Conservation (phyloP, 768 basidiomycete genomes). For the Podaxis mareebaensis region DNA sequence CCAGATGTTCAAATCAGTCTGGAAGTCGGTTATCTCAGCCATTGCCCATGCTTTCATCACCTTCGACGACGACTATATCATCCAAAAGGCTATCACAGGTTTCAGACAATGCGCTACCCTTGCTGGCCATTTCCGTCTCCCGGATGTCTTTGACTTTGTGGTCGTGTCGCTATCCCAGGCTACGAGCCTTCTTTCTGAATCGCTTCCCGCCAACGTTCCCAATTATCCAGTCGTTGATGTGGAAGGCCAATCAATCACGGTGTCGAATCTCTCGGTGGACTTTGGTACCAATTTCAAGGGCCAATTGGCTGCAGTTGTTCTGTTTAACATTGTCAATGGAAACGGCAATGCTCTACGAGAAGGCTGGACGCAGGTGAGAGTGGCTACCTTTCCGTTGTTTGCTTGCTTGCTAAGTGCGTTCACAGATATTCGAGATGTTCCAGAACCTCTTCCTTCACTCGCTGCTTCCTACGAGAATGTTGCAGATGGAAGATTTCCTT, state of each 20-base stretch:
- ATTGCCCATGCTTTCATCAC: conserved; percentile 95
- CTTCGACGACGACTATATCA: conserved; percentile 95
- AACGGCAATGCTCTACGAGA: conserved; percentile 92
- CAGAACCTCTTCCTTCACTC: conserved; percentile 95
- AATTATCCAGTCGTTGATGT: conserved; percentile 89
- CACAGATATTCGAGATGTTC: conserved; percentile 96
- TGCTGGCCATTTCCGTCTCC: conserved; percentile 84
- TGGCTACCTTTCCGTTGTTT: neutral
- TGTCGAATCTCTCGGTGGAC: conserved; percentile 88
- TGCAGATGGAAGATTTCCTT: conserved; percentile 98
- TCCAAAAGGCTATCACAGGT: conserved; percentile 93
- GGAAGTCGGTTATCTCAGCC: conserved; percentile 92
- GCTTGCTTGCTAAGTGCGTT: conserved; percentile 10
- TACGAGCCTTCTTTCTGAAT: conserved; percentile 81
- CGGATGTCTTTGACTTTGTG: conserved; percentile 96
- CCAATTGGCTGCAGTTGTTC: conserved; percentile 93
- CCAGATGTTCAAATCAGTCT: conserved; percentile 92
- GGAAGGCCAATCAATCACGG: conserved; percentile 85
- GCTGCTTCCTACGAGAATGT: conserved; percentile 83
- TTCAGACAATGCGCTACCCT: conserved; percentile 95
- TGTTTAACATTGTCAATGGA: conserved; percentile 97
- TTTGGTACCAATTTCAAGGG: conserved; percentile 96
- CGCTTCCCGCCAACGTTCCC: conserved; percentile 66
- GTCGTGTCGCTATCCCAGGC: conserved; percentile 92
- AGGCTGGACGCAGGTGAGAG: conserved; percentile 86